Evolutionary conservation across 805 yeast genomes (phyloP), one percentile per base, ranked within the genome.

Genomic region (Danielia oregonensis): DNA sequence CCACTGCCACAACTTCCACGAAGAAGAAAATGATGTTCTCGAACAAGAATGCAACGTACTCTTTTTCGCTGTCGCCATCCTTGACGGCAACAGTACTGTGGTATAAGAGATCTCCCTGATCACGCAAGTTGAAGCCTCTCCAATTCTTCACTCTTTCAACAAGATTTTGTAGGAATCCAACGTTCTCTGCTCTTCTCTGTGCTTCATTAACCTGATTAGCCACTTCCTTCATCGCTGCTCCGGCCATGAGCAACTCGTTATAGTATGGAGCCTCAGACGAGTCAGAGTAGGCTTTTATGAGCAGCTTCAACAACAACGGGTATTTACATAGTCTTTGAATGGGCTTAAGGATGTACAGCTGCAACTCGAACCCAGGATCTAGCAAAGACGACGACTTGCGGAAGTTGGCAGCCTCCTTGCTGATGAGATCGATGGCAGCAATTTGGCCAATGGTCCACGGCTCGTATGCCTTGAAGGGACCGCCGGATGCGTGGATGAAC

Each of bases 271-370:
- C 40, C 27, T 44, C 47, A 7, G 39, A 24, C 40, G 57, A 47
- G 8, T 61, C 55, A 2, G 54, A 38, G 8, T 87, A 75, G 32
- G 69, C 56, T 54, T 86, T 87, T 32, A 86, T 57, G 34, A 93
- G 68, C 53, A 86, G 93, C 49, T 75, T 78, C 33, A 93, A 62
- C 31, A 93, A 68, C 33, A 93, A 63, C 2, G 97, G 98, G 59
- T 93, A 93, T 57, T 89, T 86, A 70, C 96, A 86, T n/a, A 93
- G 72, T 44, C 99, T 75, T 65, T 93, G 99, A 24, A 93, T 86
- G 0, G 99, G 99, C 57, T 91, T 93, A 48, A 93, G 77, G 26
- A 93, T 70, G 59, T 86, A 86, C 32, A 91, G 80, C 55, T 86
- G 97, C 35, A 93, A 69, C 58, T 91, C 98, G 54, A 88, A 80